Percentiles rank a stretch among this genome's conserved stretches.
Conservation (phyloP, 768 basidiomycete species). For the Pilatotrama ljubarskyi region DNA sequence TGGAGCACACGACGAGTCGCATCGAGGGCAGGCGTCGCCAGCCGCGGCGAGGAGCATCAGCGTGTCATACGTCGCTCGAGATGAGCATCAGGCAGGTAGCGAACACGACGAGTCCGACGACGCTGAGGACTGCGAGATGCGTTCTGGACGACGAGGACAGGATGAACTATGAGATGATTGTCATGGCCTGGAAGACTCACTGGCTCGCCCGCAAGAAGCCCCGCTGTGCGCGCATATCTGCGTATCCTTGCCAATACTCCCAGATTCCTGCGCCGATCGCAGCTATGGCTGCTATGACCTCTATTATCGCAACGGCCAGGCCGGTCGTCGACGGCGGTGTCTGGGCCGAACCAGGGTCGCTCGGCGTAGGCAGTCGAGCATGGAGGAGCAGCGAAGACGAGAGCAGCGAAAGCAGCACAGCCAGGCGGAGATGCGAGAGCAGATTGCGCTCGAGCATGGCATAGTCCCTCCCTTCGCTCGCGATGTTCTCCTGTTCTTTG, state of each 20-base stretch:
- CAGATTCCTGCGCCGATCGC: constrained; percentile 59
- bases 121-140: constrained; percentile 30
- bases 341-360: constrained; percentile 22
- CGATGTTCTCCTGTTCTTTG: constrained; percentile 22
- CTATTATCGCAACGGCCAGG: constrained; percentile 53
- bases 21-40: neutral
- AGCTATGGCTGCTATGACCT: constrained; percentile 52
- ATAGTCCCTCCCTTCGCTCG: constrained; percentile 66
- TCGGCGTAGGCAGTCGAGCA: constrained; percentile 46
- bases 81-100: constrained; percentile 28
- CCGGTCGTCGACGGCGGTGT: constrained; percentile 33
- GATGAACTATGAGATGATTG: constrained; percentile 1
- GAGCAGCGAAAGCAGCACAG: constrained; percentile 60
- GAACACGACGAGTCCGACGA: constrained; percentile 29
- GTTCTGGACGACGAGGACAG: constrained; percentile 19
- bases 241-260: constrained; percentile 63
- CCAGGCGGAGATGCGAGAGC: constrained; percentile 67
- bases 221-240: constrained; percentile 55
- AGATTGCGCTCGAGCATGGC: constrained; percentile 80
- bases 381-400: constrained; percentile 64
- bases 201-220: constrained; percentile 62
- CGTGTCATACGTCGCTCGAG: constrained; percentile 12
- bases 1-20: neutral
- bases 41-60: neutral
- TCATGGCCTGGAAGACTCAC: constrained; percentile 38